Conservation (phyloP, 148 eudicot genomes). For the Fagopyrum homotropicum region DNA sequence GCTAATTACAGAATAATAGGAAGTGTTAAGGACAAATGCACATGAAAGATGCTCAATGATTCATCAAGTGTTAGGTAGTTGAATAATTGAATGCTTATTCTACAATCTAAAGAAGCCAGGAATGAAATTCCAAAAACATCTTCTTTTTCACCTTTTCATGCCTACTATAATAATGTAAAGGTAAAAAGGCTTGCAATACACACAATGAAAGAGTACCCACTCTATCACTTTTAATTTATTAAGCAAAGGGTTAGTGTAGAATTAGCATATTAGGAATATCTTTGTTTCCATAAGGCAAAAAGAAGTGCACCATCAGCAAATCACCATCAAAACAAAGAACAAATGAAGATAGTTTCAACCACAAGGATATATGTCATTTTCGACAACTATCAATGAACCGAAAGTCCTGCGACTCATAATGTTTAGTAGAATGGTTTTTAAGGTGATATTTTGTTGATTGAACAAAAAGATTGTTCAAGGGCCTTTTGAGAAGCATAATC, state of each 20-base stretch:
- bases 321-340: background rate
- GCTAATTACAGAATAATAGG: slow-evolving; percentile 9
- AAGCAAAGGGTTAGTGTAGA: background rate
- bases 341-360: background rate
- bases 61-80: slow-evolving; percentile 20
- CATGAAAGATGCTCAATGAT: slow-evolving; percentile 12
- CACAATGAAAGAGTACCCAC: slow-evolving; percentile 5
- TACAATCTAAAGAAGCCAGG: slow-evolving; percentile 17
- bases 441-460: background rate
- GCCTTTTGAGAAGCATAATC: background rate
- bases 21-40: slow-evolving; percentile 16
- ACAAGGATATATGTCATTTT: background rate
- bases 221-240: background rate
- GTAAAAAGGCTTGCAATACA: background rate
- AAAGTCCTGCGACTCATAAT: background rate
- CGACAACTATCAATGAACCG: background rate
- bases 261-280: background rate
- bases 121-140: slow-evolving; percentile 7
- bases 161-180: slow-evolving; percentile 6
- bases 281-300: slow-evolving; percentile 3
- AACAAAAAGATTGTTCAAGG: background rate
- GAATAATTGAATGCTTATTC: slow-evolving; percentile 17
- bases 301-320: background rate
- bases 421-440: background rate
- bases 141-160: background rate